Evolutionary conservation across 495 filamentous ascomycete genomes (phyloP), one percentile per base, ranked within the genome.

Genomic region (Cercophora newfieldiana): DNA sequence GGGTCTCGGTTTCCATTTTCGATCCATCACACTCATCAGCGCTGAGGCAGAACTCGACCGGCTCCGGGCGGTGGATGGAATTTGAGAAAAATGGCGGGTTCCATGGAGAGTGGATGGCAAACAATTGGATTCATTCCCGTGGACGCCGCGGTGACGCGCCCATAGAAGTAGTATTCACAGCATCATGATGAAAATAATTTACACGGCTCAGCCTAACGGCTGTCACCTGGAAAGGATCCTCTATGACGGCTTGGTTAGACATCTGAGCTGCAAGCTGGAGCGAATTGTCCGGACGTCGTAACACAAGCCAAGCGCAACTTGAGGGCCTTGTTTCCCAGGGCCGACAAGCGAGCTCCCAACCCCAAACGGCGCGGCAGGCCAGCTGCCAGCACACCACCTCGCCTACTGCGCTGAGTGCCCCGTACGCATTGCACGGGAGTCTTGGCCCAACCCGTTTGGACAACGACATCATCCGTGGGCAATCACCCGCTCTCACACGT

Each of bases 401-500:
- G 29, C 64, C 53, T 26, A 7, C 25, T 19, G 51, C 64, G 29
- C 49, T 59, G 55, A 50, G 54, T 26, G 30, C 24, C 31, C 30
- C 30, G 30, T 21, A 33, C 55, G 55, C 55, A 30, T 58, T 44
- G 30, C 58, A 33, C 30, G 31, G 49, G 21, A 21, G 59, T 19
- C 26, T 65, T 54, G 30, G 19, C 63, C 54, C 28, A 37, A 59
- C 51, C 53, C 47, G 59, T 62, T 51, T 64, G 61, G 61, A 31
- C 10, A 70, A 70, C 70, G 68, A 72, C 70, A 72, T 70, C 68
- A 72, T 69, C 69, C 66, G 62, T 68, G n/a, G n/a, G n/a, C 66
- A 66, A 61, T 58, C 61, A 67, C 55, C 66, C 63, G 60, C 61
- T 64, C 47, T 37, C 47, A 60, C 29, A 57, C 58, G 29, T 58